Evolutionary conservation across 768 basidiomycete species (phyloP).

Genomic region (Tulasnella sp.): DNA sequence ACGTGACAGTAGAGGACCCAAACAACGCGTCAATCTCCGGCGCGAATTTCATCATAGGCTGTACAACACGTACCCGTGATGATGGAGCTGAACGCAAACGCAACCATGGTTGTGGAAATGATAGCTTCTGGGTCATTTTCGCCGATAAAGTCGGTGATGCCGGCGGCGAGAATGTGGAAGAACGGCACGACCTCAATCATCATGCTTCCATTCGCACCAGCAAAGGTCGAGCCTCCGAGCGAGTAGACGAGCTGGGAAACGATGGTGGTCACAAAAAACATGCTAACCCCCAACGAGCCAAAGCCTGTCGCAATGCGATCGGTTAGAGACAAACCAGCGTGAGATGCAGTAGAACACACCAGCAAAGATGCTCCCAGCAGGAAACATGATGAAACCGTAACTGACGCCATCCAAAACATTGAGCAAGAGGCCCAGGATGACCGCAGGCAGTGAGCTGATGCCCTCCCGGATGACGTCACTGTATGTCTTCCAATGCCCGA

Average conservation of each 20-base stretch:
- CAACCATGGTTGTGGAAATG: slow-evolving; percentile 84
- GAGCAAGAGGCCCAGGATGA: slow-evolving; percentile 68
- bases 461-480: background rate
- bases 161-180: slow-evolving; percentile 80
- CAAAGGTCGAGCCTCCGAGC: slow-evolving; percentile 77
- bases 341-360: slow-evolving; percentile 19
- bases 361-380: slow-evolving; percentile 64
- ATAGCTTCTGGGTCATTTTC: slow-evolving; percentile 55
- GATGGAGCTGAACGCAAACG: slow-evolving; percentile 75
- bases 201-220: slow-evolving; percentile 86
- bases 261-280: slow-evolving; percentile 84
- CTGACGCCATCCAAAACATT: slow-evolving; percentile 92
- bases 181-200: slow-evolving; percentile 99
- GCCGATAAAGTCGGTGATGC: slow-evolving; percentile 60
- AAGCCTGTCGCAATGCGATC: slow-evolving; percentile 30
- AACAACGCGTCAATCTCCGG: no score
- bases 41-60: no score
- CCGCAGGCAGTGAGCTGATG: slow-evolving; percentile 48
- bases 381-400: slow-evolving; percentile 96
- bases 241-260: slow-evolving; percentile 77
- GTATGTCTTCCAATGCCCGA: background rate
- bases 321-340: background rate
- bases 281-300: slow-evolving; percentile 82
- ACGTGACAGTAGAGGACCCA: background rate
- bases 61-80: slow-evolving; percentile 49